phyloP scores from a whole-genome alignment of 129 eudicot genomes.

The Centrapalus pauciflorus region DNA sequence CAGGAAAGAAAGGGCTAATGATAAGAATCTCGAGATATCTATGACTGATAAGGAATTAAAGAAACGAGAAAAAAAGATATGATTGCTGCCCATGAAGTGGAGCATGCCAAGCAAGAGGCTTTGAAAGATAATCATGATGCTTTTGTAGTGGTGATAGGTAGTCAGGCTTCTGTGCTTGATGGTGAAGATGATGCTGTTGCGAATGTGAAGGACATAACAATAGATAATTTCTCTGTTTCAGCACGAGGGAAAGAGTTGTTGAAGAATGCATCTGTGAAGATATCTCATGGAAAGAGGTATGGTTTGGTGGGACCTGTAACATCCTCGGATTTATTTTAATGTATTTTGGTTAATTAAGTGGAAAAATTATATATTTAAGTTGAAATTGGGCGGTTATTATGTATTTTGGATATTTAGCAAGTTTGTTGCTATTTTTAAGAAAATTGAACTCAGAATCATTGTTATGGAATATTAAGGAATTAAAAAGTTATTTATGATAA shows the following conservation, averaged over 20 bases:
- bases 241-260: slow-evolving; percentile 78
- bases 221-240: slow-evolving; percentile 77
- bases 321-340: no score
- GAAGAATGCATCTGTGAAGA: slow-evolving; percentile 64
- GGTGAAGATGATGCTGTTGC: slow-evolving; percentile 79
- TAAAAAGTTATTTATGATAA: no score
- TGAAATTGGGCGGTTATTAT: no score
- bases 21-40: slow-evolving; percentile 38
- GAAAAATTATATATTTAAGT: no score
- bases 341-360: no score
- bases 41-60: slow-evolving; percentile 63
- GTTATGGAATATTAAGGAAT: no score
- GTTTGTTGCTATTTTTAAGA: no score
- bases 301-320: slow-evolving; percentile 80
- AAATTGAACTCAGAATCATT: no score
- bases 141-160: slow-evolving; percentile 73
- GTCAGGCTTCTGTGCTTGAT: slow-evolving; percentile 64
- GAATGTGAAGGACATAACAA: slow-evolving; percentile 71
- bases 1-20: slow-evolving; percentile 35
- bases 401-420: no score
- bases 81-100: slow-evolving; percentile 51
- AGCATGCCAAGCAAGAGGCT: slow-evolving; percentile 56
- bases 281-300: slow-evolving; percentile 79
- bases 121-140: slow-evolving; percentile 74
- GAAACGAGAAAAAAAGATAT: slow-evolving; percentile 79